Base-by-base conservation (phyloP, 2,329 filamentous ascomycete genomes). In the Penicillium decumbens region DNA sequence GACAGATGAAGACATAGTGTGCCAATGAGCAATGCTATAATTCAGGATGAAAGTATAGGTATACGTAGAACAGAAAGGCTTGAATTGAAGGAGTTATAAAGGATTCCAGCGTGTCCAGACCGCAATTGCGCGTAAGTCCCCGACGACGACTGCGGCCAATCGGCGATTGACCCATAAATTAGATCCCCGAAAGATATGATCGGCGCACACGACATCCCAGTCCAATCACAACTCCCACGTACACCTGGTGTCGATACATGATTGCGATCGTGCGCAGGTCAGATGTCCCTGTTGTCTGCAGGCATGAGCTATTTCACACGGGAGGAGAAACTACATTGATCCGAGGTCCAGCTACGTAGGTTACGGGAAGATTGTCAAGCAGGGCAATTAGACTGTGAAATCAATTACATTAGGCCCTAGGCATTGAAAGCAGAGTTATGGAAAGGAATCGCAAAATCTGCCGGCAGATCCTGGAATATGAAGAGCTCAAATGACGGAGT, bases 1-100 rank as follows among this genome's bases (percentile, higher is more conserved):
- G 20, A 59, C 45, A n/a, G 51, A 41, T 18, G 49, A 51, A 13
- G 49, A 42, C 58, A 61, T 61, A 7, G 33, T 58, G 50, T 20
- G 4, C 15, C 8, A 12, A 8, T 37, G 33, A 37, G 13, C n/a
- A 33, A 18, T 37, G 15, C 5, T 37, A 37, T 37, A 12, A 10
- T 5, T 37, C 33, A 37, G 33, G 18, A 37, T 18, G 18, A 20
- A 20, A 18, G 15, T 37, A 37, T 4, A 20, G 15, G 20, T 20
- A 3, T 18, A 28, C 7, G 6, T 25, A 28, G 15, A 35, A 3
- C 4, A 43, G 24, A 13, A 27, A 23, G 27, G 12, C 20, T 27
- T 38, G 25, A 18, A 30, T 46, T 27, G 5, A 27, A 40, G 12
- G 38, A 40, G 6, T 37, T 24, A 33, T 33, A 43, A 46, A 49